Evolutionary conservation across 495 filamentous ascomycete species (phyloP).

Genomic region (Neurospora hispaniola): DNA sequence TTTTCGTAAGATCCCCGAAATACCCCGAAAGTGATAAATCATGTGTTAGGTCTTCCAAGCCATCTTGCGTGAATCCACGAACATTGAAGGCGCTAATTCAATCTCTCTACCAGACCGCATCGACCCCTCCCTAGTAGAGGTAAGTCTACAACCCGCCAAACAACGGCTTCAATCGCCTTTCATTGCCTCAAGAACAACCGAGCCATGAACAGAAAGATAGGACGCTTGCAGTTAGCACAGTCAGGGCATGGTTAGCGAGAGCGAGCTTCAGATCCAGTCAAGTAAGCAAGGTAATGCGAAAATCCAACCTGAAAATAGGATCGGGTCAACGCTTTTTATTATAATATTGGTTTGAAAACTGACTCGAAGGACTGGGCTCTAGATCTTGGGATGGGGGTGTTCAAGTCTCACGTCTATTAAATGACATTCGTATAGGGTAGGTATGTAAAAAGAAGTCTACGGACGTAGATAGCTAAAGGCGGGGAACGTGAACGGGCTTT

Average conservation of each 20-base stretch:
- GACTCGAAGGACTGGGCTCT: not conserved
- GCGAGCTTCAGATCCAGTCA: not conserved
- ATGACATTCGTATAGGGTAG: not conserved
- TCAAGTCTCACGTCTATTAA: not conserved
- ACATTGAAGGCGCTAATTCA: no score
- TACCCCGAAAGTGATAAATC: not conserved
- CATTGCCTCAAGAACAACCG: not conserved
- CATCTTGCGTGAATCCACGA: no score
- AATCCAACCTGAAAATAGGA: not conserved
- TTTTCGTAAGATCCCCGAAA: not conserved
- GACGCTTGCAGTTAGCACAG: not conserved
- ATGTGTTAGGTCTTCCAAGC: not conserved
- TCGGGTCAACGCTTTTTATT: not conserved
- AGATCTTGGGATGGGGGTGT: not conserved
- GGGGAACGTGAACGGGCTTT: not conserved
- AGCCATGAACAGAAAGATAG: no score
- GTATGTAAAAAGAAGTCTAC: not conserved
- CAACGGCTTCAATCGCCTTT: not conserved
- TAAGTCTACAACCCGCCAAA: not conserved
- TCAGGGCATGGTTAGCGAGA: not conserved
- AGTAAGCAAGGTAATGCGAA: not conserved
- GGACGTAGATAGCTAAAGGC: not conserved
- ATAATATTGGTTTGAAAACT: no score
- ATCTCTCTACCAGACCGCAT: not conserved
- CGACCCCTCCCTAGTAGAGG: no score